Evolutionary conservation across 1,284 basidiomycete species (phyloP).

Genomic region (Apiotrichum domesticum): DNA sequence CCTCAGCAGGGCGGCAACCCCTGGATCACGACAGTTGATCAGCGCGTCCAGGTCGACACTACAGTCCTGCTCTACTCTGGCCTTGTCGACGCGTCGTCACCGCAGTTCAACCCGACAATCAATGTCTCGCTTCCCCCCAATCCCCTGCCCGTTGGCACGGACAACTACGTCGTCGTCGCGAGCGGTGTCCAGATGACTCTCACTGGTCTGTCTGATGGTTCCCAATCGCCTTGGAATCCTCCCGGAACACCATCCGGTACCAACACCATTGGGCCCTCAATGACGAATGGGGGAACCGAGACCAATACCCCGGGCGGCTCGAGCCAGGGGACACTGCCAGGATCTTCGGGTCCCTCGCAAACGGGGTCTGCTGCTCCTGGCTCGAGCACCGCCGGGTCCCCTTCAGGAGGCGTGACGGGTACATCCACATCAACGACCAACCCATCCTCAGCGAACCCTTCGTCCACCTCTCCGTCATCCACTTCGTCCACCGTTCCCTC

Average conservation of each 20-base stretch:
- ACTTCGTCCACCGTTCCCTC: conserved; percentile 15
- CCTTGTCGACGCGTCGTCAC: conserved; percentile 64
- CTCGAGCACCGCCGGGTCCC: too few relatives aligned
- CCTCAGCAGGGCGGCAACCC: conserved; percentile 63
- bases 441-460: too few relatives aligned
- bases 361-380: too few relatives aligned
- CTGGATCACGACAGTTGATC: conserved; percentile 62
- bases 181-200: conserved; percentile 69
- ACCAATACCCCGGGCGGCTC: background rate
- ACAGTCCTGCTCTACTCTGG: conserved; percentile 69
- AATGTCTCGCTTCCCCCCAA: conserved; percentile 60
- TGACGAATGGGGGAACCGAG: background rate
- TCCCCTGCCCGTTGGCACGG: conserved; percentile 59
- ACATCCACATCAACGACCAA: too few relatives aligned
- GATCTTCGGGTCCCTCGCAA: too few relatives aligned
- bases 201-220: background rate
- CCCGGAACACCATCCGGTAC: background rate
- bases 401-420: too few relatives aligned
- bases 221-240: background rate
- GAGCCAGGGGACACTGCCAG: too few relatives aligned
- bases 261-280: background rate
- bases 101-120: conserved; percentile 66
- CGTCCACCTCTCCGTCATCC: background rate
- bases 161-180: conserved; percentile 71
- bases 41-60: conserved; percentile 64